Base-by-base conservation (phyloP, 2,329 filamentous ascomycete genomes). In the Rhytidhysteron rufulum region DNA sequence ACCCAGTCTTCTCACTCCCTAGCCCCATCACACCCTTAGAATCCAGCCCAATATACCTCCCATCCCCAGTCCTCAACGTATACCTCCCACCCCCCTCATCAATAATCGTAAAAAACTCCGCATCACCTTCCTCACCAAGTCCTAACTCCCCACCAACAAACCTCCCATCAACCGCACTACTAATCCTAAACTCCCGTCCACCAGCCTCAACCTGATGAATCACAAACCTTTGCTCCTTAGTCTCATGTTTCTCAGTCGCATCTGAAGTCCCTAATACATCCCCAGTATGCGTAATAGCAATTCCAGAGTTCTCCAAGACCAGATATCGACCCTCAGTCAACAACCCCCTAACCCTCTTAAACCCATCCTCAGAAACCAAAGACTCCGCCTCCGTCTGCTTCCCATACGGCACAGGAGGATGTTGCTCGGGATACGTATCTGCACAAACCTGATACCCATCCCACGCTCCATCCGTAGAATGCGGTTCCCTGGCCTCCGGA, bases 291-390 rank as follows among this genome's bases (percentile, higher is more conserved):
- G 31, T 34, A 3, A 78, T 60, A 0, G 73, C 73, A 15, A 53
- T 60, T n/a, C 70, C 70, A 24, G 61, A 55, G 39, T 62, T 56
- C 50, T 77, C 74, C 39, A 79, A 72, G 4, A 72, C 70, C 11
- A 79, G 63, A 49, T 72, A 78, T 15, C 75, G 72, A 9, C 76
- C 77, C 51, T 79, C 76, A 4, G 74, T 78, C 19, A 79, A 58
- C 17, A 68, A 62, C 1, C 77, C 76, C 3, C 75, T 62, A 21
- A 75, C 65, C 22, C 66, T 50, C 56, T 80, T 80, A 66, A 71
- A 79, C 2, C 77, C 77, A 27, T 73, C 60, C 48, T 79, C 76
- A n/a, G 70, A 72, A 30, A 66, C 58, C 2, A 58, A 61, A 8
- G 66, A 62, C 7, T 60, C 57, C 34, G 70, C 63, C 16, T 64